Conservation (phyloP, 2,329 filamentous ascomycete genomes). For the Phialemoniopsis sp. region DNA sequence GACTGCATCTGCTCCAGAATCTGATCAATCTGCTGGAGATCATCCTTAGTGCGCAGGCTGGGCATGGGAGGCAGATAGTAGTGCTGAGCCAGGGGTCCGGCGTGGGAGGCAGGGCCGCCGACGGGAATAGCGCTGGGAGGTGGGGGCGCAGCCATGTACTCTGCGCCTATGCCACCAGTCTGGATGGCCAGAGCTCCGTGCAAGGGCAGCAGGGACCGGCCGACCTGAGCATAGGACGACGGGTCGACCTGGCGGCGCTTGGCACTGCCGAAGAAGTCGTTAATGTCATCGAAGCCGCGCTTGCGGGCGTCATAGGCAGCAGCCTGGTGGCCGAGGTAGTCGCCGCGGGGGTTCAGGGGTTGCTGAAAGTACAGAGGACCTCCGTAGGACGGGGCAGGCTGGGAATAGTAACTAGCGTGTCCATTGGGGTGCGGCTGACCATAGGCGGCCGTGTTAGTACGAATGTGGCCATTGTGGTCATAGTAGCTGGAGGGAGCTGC, state of each 20-base stretch:
- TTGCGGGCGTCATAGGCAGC: slow-evolving; percentile 66
- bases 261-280: slow-evolving; percentile 90
- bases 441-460: slow-evolving; percentile 49
- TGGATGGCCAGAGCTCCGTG: slow-evolving; percentile 67
- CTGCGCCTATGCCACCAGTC: slow-evolving; percentile 42
- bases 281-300: slow-evolving; percentile 81
- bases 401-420: slow-evolving; percentile 58
- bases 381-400: slow-evolving; percentile 54
- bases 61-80: slow-evolving; percentile 86
- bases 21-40: slow-evolving; percentile 89
- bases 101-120: slow-evolving; percentile 48
- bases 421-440: slow-evolving; percentile 50
- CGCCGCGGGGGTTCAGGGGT: slow-evolving; percentile 49
- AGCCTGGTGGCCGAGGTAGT: slow-evolving; percentile 49
- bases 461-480: slow-evolving; percentile 62
- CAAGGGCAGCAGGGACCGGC: slow-evolving; percentile 79
- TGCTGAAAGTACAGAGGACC: slow-evolving; percentile 73
- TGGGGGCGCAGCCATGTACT: slow-evolving; percentile 44
- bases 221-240: slow-evolving; percentile 84
- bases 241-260: slow-evolving; percentile 90
- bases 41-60: slow-evolving; percentile 87
- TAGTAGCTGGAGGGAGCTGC: slow-evolving; percentile 56
- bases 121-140: slow-evolving; percentile 41
- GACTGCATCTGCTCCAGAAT: slow-evolving; percentile 94
- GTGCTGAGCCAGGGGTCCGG: slow-evolving; percentile 65